Percentiles rank a stretch among this genome's conserved stretches.
These are phyloP conservation scores for Apiospora aurea DNA, from an alignment of 2,329 filamentous ascomycete species.

Conservation along the genomic window DNA sequence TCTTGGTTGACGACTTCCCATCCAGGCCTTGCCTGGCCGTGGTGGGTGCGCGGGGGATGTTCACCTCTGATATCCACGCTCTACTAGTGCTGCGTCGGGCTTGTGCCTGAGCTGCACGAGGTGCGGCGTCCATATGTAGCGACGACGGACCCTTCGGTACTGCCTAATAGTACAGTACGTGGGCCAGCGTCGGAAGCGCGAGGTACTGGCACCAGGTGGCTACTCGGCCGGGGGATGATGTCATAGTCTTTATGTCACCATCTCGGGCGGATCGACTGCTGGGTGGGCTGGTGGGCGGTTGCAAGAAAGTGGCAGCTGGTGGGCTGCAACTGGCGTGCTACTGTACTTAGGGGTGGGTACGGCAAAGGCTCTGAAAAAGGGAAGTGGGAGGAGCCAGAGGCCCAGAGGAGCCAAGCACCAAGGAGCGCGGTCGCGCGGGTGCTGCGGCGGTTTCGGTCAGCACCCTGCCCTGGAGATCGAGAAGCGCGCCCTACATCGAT, in stretches of 20 bases:
- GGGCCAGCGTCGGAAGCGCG: background rate
- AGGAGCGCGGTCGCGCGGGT: background rate
- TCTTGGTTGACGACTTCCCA: background rate
- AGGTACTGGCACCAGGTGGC: background rate
- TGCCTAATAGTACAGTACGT: background rate
- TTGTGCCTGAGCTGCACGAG: constrained; percentile 11
- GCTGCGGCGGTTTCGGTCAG: constrained; percentile 19
- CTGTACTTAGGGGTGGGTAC: constrained; percentile 6
- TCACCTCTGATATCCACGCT: constrained; percentile 3
- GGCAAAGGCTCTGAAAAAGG: constrained; percentile 22
- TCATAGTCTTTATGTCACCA: background rate
- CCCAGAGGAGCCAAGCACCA: no score
- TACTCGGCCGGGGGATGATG: background rate
- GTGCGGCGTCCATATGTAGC: constrained; percentile 7
- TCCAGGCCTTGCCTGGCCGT: background rate
- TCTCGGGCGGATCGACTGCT: background rate
- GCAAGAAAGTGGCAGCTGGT: constrained; percentile 11
- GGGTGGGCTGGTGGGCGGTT: background rate
- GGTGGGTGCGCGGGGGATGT: constrained; percentile 9
- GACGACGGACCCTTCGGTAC: constrained; percentile 11
- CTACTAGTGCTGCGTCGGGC: background rate
- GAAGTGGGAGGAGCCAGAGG: background rate
- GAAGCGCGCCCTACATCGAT: constrained; percentile 24
- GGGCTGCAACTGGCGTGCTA: background rate
- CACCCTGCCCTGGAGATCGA: constrained; percentile 20